Evolutionary conservation across 164 flowering plant species (phyloP), one percentile per base, ranked within the genome.

Genomic region (Magnolia sinica): DNA sequence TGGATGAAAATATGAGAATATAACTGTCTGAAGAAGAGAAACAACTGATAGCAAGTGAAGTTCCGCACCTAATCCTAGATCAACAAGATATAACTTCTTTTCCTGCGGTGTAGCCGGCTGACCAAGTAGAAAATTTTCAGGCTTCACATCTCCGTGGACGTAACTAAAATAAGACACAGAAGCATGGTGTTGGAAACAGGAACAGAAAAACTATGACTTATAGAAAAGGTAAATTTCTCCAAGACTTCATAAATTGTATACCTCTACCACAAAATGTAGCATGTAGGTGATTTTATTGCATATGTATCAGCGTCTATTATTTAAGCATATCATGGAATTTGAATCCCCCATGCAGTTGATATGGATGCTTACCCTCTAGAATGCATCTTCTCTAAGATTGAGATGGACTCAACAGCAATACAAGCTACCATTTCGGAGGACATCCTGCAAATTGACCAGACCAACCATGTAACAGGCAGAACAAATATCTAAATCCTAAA

Each of bases 71-170:
- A 94, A 86, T 64, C 98, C 98, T 76, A 94, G 92, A 75, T 94
- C 98, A 75, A 94, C 91, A 76, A 94, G 95, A 84, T 81, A 94
- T 79, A 94, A 81, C 85, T 94, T 94, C 84, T 92, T 94, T 81
- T 89, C 96, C 59, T 91, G 91, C 6, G 87, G 27, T 59, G 96
- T 89, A 66, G 85, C 73, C 19, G 95, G 96, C 81, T 93, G 96
- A 61, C 96, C 96, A 51, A 94, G 90, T 74, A 91, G 85, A 79
- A 92, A 92, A 81, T 94, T 94, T 73, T 91, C 97, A 16, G 98
- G 98, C 80, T 94, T 94, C 73, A 94, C 95, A 89, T 94, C 98
- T 76, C 98, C 98, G 77, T 94, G 98, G 76, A 94, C 98, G 78
- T 89, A 94, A 50, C 98, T 94, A 76, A 64, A 13, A 72, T 68